A percentile compares a stretch with the other conserved stretches of the same genome.
Evolutionary conservation across 805 yeast species (phyloP).

Genomic region (Cyberlindnera saturnus): DNA sequence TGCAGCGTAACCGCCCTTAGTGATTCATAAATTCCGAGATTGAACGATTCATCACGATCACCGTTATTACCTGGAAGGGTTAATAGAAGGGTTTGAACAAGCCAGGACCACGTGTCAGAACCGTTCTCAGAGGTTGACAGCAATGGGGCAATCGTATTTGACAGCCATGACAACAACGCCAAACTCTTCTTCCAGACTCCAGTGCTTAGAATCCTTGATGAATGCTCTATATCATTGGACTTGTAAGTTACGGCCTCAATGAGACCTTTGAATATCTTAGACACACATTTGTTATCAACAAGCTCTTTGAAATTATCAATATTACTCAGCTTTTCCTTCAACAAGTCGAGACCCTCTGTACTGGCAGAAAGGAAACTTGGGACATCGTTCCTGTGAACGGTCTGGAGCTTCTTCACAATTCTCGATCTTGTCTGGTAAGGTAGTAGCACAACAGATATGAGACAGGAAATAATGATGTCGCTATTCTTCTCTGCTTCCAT

Average conservation of each 20-base stretch:
- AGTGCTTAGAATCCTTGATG: conserved; percentile 6
- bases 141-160: conserved; percentile 24
- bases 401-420: conserved; percentile 48
- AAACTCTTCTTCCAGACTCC: conserved; percentile 55
- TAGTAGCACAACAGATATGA: conserved; percentile 45
- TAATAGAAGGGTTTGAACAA: conserved; percentile 35
- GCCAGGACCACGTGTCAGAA: conserved; percentile 31
- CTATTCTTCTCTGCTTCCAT: conserved; percentile 29
- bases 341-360: conserved; percentile 35
- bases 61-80: conserved; percentile 31
- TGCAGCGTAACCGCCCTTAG: conserved; percentile 39
- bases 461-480: conserved; percentile 45
- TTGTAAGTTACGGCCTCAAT: conserved; percentile 46
- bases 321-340: conserved; percentile 32
- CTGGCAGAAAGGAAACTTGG: conserved; percentile 64
- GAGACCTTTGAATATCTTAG: conserved; percentile 42
- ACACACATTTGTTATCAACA: conserved; percentile 38
- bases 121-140: conserved; percentile 8
- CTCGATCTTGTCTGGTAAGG: conserved; percentile 58
- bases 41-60: conserved; percentile 36
- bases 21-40: conserved; percentile 36
- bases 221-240: conserved; percentile 27
- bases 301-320: conserved; percentile 29
- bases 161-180: conserved; percentile 31
- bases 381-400: conserved; percentile 34